Evolutionary conservation across 306 rosid species (phyloP).

Genomic region (Alnus rubra): DNA sequence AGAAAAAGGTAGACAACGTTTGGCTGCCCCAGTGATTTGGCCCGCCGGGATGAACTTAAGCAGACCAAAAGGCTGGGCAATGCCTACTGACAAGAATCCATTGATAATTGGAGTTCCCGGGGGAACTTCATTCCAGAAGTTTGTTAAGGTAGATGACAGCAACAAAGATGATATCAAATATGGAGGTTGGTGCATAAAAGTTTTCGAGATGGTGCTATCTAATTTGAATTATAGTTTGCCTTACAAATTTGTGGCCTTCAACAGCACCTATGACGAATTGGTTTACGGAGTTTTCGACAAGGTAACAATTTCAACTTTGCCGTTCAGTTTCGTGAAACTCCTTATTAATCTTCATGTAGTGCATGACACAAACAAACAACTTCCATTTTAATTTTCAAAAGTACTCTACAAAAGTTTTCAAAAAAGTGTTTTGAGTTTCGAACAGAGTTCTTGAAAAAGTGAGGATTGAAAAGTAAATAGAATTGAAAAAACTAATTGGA

Average conservation of each 20-base stretch:
- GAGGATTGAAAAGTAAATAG: too few relatives aligned
- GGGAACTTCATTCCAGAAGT: slow-evolving; percentile 48
- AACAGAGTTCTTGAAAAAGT: too few relatives aligned
- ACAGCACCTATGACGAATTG: too few relatives aligned
- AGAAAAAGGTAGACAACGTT: too few relatives aligned
- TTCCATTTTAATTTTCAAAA: too few relatives aligned
- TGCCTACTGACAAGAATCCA: slow-evolving; percentile 46
- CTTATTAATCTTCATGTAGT: background rate
- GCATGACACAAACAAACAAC: too few relatives aligned
- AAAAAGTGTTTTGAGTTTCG: too few relatives aligned
- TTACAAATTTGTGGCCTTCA: too few relatives aligned
- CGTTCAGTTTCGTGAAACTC: background rate
- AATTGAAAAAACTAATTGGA: too few relatives aligned
- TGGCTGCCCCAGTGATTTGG: slow-evolving; percentile 42
- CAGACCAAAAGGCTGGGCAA: slow-evolving; percentile 65
- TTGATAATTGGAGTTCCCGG: slow-evolving; percentile 70
- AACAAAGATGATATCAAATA: slow-evolving; percentile 10
- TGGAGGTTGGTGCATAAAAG: slow-evolving; percentile 60
- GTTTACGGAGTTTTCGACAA: slow-evolving; percentile 14
- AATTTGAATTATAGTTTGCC: slow-evolving; percentile 37
- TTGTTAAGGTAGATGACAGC: slow-evolving; percentile 50
- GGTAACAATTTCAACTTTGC: slow-evolving; percentile 33
- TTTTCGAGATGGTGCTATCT: slow-evolving; percentile 33
- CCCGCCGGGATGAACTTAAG: slow-evolving; percentile 41
- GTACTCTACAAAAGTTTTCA: too few relatives aligned